These are phyloP conservation scores for Nosema granulosis DNA, from an alignment of 371 early-diverging fungal genomes.

Conservation along the genomic window DNA sequence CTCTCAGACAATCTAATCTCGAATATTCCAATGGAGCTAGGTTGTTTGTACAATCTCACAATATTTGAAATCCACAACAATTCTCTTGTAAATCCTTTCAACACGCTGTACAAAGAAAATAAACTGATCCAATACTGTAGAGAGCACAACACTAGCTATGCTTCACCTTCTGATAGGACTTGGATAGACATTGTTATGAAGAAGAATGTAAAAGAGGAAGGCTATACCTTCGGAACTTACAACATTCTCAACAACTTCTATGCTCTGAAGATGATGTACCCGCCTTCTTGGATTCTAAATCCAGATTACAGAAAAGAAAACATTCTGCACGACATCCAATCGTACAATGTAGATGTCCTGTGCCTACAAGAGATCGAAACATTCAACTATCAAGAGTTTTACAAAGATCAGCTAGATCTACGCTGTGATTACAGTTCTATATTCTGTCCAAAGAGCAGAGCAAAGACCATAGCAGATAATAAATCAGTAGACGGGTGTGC, in stretches of 20 bases:
- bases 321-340: constrained; percentile 77
- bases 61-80: constrained; percentile 89
- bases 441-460: constrained; percentile 84
- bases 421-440: constrained; percentile 74
- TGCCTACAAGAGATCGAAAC: constrained; percentile 77
- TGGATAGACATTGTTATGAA: constrained; percentile 75
- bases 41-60: constrained; percentile 81
- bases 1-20: constrained; percentile 84
- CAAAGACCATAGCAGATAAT: constrained; percentile 81
- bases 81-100: constrained; percentile 78
- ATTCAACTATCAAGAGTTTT: constrained; percentile 70
- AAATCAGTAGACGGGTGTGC: constrained; percentile 90
- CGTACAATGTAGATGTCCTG: constrained; percentile 81
- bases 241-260: constrained; percentile 86
- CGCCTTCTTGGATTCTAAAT: constrained; percentile 86
- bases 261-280: constrained; percentile 83
- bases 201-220: constrained; percentile 65
- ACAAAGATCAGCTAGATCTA: constrained; percentile 70
- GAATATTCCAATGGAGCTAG: constrained; percentile 81
- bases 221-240: constrained; percentile 80
- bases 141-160: constrained; percentile 74
- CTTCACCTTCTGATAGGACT: constrained; percentile 79
- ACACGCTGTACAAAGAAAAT: constrained; percentile 72
- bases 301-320: constrained; percentile 87
- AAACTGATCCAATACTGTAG: constrained; percentile 81